Conservation (phyloP, 2,329 filamentous ascomycete species). For the Botrytis galanthina region DNA sequence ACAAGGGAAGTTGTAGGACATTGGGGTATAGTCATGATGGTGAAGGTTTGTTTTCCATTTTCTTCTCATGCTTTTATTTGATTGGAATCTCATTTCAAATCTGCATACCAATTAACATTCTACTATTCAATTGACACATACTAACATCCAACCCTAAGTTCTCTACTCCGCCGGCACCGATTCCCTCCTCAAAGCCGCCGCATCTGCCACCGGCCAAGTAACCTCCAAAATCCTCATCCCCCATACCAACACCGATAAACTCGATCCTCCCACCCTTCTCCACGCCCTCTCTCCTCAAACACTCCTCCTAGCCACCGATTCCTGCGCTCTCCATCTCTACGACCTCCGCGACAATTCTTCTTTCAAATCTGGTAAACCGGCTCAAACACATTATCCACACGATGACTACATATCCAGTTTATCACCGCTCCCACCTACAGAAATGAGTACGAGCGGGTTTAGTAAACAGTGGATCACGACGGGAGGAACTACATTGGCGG, state of each 20-base stretch:
- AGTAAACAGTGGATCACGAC: constrained; percentile 95
- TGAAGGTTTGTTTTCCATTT: constrained; percentile 52
- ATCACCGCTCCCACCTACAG: constrained; percentile 74
- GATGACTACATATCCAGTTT: constrained; percentile 90
- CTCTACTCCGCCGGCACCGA: constrained; percentile 64
- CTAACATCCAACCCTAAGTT: constrained; percentile 36
- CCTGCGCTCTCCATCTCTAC: constrained; percentile 81
- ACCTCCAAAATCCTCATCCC: constrained; percentile 81
- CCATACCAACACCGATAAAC: constrained; percentile 36
- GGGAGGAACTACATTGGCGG: constrained; percentile 83
- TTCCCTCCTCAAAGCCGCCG: constrained; percentile 56
- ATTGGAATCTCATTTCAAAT: not conserved
- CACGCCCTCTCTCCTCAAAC: constrained; percentile 84
- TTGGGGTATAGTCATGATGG: constrained; percentile 80
- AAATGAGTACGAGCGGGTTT: constrained; percentile 80
- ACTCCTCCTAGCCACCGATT: constrained; percentile 86
- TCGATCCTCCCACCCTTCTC: constrained; percentile 75
- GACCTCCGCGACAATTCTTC: constrained; percentile 66
- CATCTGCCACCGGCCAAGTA: constrained; percentile 62
- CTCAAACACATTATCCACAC: constrained; percentile 82
- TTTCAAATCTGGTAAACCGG: constrained; percentile 60
- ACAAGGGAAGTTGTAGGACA: constrained; percentile 90
- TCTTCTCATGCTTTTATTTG: not conserved
- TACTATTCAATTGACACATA: constrained; percentile 17
- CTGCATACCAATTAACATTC: not conserved